Evolutionary conservation across 805 yeast genomes (phyloP), one percentile per base, ranked within the genome.

Genomic region (Lachancea waltii): DNA sequence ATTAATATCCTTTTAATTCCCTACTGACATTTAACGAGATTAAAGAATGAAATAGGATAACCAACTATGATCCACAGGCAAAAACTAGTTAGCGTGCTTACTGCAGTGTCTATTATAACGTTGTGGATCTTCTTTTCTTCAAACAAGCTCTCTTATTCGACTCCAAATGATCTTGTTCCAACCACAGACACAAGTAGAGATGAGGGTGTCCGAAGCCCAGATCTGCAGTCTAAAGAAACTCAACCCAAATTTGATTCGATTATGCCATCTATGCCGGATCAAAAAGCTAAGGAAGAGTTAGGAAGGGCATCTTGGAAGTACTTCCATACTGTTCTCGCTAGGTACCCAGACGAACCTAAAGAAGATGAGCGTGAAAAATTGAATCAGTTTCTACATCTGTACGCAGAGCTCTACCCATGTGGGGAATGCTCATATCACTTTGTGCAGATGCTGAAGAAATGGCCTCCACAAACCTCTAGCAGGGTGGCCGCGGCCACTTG

Each of bases 401-500:
- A 89, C 64, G 87, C 92, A 1, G 85, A 89, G 51, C 90, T 92
- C 7, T 92, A 92, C 48, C 98, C 98, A 0, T 90, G 97, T 63
- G 95, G 95, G 3, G 97, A 90, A 57, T 92, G 97, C 63, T 97
- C 98, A 0, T 69, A 85, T 47, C 97, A 92, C 60, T 92, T 92
- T 60, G 81, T 74, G 46, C 63, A 73, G 54, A 63, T 90, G 47
- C 62, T 92, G 40, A 54, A 66, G 40, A 70, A 81, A 50, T 79
- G 68, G 53, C 97, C 98, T 1, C 96, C 95, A 2, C 98, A 92
- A 54, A 70, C 81, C 3, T 68, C 76, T 6, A 71, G 82, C 16
- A 70, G 95, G 41, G 77, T 78, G 44, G 73, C 76, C 3, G 97
- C 98, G 1, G 86, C 95, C 0, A 64, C 85, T 47, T 92, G 98